These are phyloP conservation scores for Hippophae tibetana DNA, from an alignment of 306 rosid species.

Conservation along the genomic window DNA sequence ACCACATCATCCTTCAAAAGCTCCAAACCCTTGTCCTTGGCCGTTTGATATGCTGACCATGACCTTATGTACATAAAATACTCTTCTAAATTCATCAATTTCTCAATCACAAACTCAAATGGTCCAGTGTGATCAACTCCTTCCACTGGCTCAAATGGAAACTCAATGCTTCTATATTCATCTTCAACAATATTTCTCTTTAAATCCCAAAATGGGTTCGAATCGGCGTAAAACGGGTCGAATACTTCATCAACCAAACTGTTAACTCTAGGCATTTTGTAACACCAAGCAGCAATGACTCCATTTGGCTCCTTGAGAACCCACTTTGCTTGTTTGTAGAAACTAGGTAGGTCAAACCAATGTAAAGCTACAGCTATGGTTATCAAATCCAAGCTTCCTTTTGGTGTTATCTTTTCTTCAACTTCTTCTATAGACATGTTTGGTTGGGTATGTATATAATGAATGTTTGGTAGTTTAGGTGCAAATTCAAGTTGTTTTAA, in stretches of 20 bases:
- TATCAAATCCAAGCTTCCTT: slow-evolving; percentile 52
- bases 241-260: slow-evolving; percentile 24
- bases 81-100: slow-evolving; percentile 37
- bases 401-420: slow-evolving; percentile 33
- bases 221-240: slow-evolving; percentile 22
- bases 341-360: slow-evolving; percentile 56
- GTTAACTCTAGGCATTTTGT: slow-evolving; percentile 41
- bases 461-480: slow-evolving; percentile 42
- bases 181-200: slow-evolving; percentile 39
- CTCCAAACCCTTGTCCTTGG: slow-evolving; percentile 62
- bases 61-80: slow-evolving; percentile 46
- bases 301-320: slow-evolving; percentile 67
- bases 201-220: slow-evolving; percentile 46
- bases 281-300: slow-evolving; percentile 68
- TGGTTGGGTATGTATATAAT: slow-evolving; percentile 43
- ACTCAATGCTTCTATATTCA: slow-evolving; percentile 41
- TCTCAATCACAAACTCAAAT: slow-evolving; percentile 46
- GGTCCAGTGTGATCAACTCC: slow-evolving; percentile 59
- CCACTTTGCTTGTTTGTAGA: slow-evolving; percentile 47
- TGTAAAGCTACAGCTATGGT: slow-evolving; percentile 71
- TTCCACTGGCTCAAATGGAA: slow-evolving; percentile 62
- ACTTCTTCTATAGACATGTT: slow-evolving; percentile 40
- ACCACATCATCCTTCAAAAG: slow-evolving; percentile 34
- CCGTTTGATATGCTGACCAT: slow-evolving; percentile 71
- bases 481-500: slow-evolving; percentile 47